These are phyloP conservation scores for Rhododendron williamsianum DNA, from an alignment of 148 eudicot species.

Conservation along the genomic window DNA sequence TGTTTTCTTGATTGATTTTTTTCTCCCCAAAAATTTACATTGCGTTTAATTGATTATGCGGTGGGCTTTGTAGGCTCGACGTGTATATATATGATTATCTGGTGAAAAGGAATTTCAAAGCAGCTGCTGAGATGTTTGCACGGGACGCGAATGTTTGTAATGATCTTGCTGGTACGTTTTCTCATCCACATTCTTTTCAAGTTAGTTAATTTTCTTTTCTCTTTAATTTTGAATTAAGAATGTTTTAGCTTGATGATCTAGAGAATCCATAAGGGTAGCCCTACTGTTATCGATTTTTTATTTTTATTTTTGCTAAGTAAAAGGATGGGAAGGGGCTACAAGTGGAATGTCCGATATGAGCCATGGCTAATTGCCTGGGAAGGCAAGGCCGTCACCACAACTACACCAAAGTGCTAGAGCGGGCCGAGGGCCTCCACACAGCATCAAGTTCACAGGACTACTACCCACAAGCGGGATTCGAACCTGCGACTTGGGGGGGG, in stretches of 20 bases:
- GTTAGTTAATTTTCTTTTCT: background rate
- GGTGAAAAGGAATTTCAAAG: slow-evolving; percentile 22
- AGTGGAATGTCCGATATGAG: too few relatives aligned
- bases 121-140: slow-evolving; percentile 32
- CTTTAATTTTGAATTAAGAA: background rate
- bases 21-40: background rate
- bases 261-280: background rate
- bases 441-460: too few relatives aligned
- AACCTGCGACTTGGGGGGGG: too few relatives aligned
- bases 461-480: too few relatives aligned
- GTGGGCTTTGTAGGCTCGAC: slow-evolving; percentile 23
- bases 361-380: too few relatives aligned
- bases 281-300: background rate
- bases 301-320: background rate
- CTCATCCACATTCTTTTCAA: slow-evolving; percentile 4
- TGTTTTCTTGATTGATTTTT: background rate
- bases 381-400: too few relatives aligned
- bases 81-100: slow-evolving; percentile 30
- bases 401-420: too few relatives aligned
- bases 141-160: slow-evolving; percentile 27
- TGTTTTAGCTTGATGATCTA: background rate
- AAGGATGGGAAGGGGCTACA: too few relatives aligned
- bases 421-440: too few relatives aligned
- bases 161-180: slow-evolving; percentile 20
- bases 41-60: background rate